A percentile compares a stretch with the other conserved stretches of the same genome.
Conservation (phyloP, 176 grass and related monocot species). For the Ananas comosus region DNA sequence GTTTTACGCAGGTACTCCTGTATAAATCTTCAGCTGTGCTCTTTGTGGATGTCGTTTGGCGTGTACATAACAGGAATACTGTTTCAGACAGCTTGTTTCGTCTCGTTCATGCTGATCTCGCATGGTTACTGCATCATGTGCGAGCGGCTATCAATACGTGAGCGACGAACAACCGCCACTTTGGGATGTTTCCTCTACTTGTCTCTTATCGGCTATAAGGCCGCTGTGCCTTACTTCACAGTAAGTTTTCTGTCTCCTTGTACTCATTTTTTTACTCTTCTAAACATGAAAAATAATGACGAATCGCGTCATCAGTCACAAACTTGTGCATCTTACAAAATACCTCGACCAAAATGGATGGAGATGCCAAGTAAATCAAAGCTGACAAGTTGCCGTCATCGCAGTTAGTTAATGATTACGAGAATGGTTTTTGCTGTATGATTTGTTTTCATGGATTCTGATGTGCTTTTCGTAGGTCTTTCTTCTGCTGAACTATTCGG, state of each 20-base stretch:
- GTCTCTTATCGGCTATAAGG: slow-evolving; percentile 81
- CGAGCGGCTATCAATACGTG: slow-evolving; percentile 66
- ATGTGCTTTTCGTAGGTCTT: slow-evolving; percentile 34
- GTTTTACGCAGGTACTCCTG: slow-evolving; percentile 71
- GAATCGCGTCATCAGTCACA: too few species aligned
- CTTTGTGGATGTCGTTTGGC: slow-evolving; percentile 95
- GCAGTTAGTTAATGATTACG: background rate
- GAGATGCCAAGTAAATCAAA: too few species aligned
- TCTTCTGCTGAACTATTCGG: slow-evolving; percentile 58
- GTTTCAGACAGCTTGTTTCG: slow-evolving; percentile 86
- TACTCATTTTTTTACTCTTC: background rate
- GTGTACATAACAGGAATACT: slow-evolving; percentile 92
- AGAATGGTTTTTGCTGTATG: background rate
- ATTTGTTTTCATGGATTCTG: background rate
- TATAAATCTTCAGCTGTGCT: slow-evolving; percentile 72
- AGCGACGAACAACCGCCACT: slow-evolving; percentile 59
- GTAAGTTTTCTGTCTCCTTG: slow-evolving; percentile 23
- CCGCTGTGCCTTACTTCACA: slow-evolving; percentile 78
- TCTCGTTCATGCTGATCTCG: slow-evolving; percentile 88
- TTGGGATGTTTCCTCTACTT: slow-evolving; percentile 75
- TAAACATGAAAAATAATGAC: too few species aligned
- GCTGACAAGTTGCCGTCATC: too few species aligned
- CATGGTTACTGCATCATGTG: slow-evolving; percentile 93
- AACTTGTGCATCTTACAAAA: too few species aligned
- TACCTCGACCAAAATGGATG: too few species aligned